phyloP scores from a whole-genome alignment of 148 eudicot species.

The Drosera capensis region DNA sequence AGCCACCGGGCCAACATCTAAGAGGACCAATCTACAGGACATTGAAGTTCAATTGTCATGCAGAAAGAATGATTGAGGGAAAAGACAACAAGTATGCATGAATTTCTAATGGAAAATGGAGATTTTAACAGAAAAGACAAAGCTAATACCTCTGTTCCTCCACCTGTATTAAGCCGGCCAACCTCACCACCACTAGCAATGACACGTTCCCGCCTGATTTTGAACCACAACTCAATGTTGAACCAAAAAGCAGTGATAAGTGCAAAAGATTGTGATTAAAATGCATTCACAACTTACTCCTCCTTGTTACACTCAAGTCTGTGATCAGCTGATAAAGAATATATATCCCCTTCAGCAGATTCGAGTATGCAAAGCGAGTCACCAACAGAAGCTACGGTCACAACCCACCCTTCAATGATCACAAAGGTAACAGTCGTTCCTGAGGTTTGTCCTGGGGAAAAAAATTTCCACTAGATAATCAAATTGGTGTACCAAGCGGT shows the following conservation, averaged over 20 bases:
- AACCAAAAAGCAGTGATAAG: conserved; percentile 1
- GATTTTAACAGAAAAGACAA: background rate
- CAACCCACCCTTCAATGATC: conserved; percentile 84
- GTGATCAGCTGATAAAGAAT: conserved; percentile 86
- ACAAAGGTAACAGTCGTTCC: conserved; percentile 93
- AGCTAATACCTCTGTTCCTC: conserved; percentile 90
- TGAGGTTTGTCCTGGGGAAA: conserved; percentile 56
- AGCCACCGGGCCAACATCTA: conserved; percentile 99
- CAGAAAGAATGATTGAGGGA: too few relatives aligned
- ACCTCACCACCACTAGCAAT: conserved; percentile 96
- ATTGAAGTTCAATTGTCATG: too few relatives aligned
- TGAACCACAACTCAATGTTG: conserved; percentile 3
- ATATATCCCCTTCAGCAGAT: conserved; percentile 74
- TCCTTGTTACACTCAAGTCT: conserved; percentile 78
- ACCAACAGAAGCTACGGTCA: conserved; percentile 94
- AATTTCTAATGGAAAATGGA: too few relatives aligned
- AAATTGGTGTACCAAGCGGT: background rate
- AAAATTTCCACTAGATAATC: conserved; percentile 2
- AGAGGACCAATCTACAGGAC: conserved; percentile 88
- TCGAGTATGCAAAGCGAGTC: conserved; percentile 89
- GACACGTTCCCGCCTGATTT: conserved; percentile 74
- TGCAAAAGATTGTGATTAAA: background rate
- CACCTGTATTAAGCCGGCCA: conserved; percentile 96
- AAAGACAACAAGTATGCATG: background rate
- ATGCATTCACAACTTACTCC: conserved; percentile 40